phyloP scores from a whole-genome alignment of 306 rosid species.

The Adenanthera pavonina region DNA sequence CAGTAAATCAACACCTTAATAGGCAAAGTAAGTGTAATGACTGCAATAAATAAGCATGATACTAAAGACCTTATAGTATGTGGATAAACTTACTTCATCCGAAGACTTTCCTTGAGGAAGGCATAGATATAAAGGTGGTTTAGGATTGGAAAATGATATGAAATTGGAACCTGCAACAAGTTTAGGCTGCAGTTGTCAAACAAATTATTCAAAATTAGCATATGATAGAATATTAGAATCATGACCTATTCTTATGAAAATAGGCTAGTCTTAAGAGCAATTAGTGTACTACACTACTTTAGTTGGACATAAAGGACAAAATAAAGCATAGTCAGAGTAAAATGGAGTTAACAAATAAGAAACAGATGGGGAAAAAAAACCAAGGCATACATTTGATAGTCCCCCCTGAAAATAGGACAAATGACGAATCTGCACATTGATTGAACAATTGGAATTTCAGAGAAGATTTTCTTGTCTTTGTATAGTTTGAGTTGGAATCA shows the following conservation, averaged over 20 bases:
- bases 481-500: slow-evolving; percentile 50
- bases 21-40: neutral
- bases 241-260: slow-evolving; percentile 29
- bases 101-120: slow-evolving; percentile 92
- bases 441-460: slow-evolving; percentile 73
- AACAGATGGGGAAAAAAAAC: slow-evolving; percentile 30
- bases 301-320: neutral
- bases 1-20: neutral
- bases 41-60: neutral
- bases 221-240: slow-evolving; percentile 10
- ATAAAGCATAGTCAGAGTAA: slow-evolving; percentile 18
- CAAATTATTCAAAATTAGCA: slow-evolving; percentile 38
- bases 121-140: slow-evolving; percentile 83
- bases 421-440: slow-evolving; percentile 86
- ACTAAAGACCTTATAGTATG: slow-evolving; percentile 21
- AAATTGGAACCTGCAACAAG: slow-evolving; percentile 77
- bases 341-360: neutral
- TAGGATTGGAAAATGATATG: slow-evolving; percentile 78
- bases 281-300: neutral
- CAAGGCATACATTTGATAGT: slow-evolving; percentile 53
- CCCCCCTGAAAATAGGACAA: slow-evolving; percentile 82
- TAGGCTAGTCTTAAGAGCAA: slow-evolving; percentile 16
- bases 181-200: slow-evolving; percentile 60
- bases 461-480: slow-evolving; percentile 62
- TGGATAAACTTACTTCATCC: slow-evolving; percentile 71